Base-by-base conservation (phyloP, 2,329 filamentous ascomycete genomes). In the Colletotrichum sp. region DNA sequence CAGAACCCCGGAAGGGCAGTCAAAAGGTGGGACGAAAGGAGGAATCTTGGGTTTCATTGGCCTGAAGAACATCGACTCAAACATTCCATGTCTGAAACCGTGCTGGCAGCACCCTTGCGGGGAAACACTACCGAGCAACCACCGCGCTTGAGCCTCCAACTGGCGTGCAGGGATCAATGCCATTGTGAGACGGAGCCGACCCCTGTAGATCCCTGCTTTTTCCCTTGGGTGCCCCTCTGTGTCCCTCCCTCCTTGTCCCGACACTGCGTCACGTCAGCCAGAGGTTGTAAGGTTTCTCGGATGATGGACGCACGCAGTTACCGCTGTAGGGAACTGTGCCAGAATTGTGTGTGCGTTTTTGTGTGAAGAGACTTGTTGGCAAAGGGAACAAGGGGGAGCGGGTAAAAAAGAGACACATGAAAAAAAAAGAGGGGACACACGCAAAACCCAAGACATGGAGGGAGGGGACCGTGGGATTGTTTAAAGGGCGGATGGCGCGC, bases 131-230 rank as follows among this genome's bases (percentile, higher is more conserved):
- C 65, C 65, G 49, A 68, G 28, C 60, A 65, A 49, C 39, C 39
- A 66, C 28, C 55, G 73, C 73, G 73, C 70, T 76, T 73, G 70
- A 76, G 73, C 73, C 73, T 73, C 70, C 64, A 59, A 26, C 64
- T 76, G 73, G 70, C 70, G 70, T 76, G 64, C 73, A 76, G 70
- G 70, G 73, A 76, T 73, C 70, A 69, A 76, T 68, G 64, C 70
- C 57, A 73, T 68, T 76, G 73, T 73, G 73, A 76, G 73, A 76
- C 73, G 70, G 64, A 21, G 21, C 26, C 44, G 70, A 36, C 64
- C 70, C 73, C 73, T 65, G 64, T 49, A 68, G 57, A 73, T 73
- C 70, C 64, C 64, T 73, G 64, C 34, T 39, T 59, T n/a, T 69
- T 26, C 55, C 32, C 24, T 34, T 62, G 36, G 36, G 36, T 62